Evolutionary conservation across 2,329 filamentous ascomycete genomes (phyloP), one percentile per base, ranked within the genome.

Genomic region (Colletotrichum sp.): DNA sequence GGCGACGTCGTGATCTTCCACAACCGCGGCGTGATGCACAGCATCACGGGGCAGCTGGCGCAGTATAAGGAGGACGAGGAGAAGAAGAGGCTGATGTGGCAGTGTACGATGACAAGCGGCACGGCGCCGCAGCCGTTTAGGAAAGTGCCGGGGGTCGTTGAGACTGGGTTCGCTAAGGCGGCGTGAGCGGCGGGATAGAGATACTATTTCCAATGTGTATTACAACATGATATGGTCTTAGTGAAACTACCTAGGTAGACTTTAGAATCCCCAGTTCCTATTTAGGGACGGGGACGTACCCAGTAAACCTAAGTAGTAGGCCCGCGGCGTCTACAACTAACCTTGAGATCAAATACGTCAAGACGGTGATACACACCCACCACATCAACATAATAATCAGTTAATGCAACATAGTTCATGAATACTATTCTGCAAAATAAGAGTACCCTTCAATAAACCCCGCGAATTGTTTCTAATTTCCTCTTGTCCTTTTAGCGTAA

Each of bases 81-180:
- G 9, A 57, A 72, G 16, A 79, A 81, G 74, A 79, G 82, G 28
- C 32, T 83, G 65, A 71, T 83, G 72, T 83, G 82, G 81, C 82
- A 84, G 70, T 80, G 78, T 52, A 81, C 78, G 7, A 81, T 81
- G 80, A 66, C 59, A 16, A 61, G 68, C 21, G 34, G 52, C 34
- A 61, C 68, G 60, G 59, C 60, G 18, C 59, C 60, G 59, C 39
- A 71, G 28, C 59, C 68, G 16, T 71, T 63, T 13, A 52, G 43
- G 43, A 52, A 52, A 24, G n/a, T 52, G 43, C n/a, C 6, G 0
- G 43, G 43, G n/a, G 43, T 24, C 21, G n/a, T 52, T 21, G 43
- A 52, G n/a, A 52, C 43, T 21, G 43, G 43, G n/a, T 52, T 52
- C n/a, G n/a, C 43, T 0, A 52, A 52, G n/a, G 43, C n/a, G 6